Evolutionary conservation across 2,329 filamentous ascomycete genomes (phyloP), one percentile per base, ranked within the genome.

Genomic region (Xylariomycetidae sp.): DNA sequence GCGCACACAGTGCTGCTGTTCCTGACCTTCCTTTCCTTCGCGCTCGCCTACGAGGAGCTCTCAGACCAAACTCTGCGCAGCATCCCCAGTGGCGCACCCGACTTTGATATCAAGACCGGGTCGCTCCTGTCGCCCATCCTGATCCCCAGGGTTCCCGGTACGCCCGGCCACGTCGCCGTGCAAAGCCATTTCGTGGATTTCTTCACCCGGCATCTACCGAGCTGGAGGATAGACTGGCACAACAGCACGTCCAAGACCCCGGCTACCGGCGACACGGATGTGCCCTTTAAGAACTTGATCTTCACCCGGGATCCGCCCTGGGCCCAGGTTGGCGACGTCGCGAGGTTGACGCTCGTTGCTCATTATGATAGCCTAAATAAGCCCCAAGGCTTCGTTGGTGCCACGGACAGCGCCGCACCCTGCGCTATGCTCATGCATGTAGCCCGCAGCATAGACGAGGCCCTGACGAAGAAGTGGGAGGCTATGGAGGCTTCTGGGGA

Each of bases 381-480:
- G 16, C 90, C 89, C 0, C 66, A 80, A 40, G 90, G 88, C 1
- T 98, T 98, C 57, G 85, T 98, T 38, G 92, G 92, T 1, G 92
- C 90, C 1, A 94, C 80, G 11, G 92, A 98, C 56, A 95, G 88
- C 50, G 92, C 92, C 2, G 92, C 86, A 13, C 89, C 92, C 8
- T 97, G 90, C 59, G 92, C 92, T 0, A 88, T 97, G 72, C 70
- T 98, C 38, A 74, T 98, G 77, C 86, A 95, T 57, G 79, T 83
- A 10, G 86, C 89, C 41, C 72, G 82, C 45, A 85, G 79, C 43
- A 77, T 98, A 28, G 89, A 97, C 51, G 71, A 66, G 2, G 87
- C 85, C 3, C 63, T 97, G 56, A 85, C 82, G 18, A 74, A 72
- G 54, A 94, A 90, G 63, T 97, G 92, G 86, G 72, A 76, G 18